Evolutionary conservation across 805 yeast species (phyloP).

Genomic region (Wickerhamomyces chambardii): DNA sequence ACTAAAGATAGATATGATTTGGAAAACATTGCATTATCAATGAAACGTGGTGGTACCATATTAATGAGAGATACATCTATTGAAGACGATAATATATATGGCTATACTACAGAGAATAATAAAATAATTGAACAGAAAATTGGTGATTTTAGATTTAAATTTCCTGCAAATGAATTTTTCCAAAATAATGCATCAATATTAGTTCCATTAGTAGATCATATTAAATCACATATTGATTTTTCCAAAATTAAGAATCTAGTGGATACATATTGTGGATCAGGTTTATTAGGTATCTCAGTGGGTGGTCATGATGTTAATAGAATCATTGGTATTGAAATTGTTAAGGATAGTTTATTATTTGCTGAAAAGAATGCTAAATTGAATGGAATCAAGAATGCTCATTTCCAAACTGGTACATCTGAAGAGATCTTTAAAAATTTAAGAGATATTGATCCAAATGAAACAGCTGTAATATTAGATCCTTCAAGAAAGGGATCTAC

Average conservation of each 20-base stretch:
- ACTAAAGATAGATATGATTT: conserved; percentile 52
- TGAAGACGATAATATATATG: conserved; percentile 17
- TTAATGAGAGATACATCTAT: conserved; percentile 70
- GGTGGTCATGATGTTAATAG: conserved; percentile 53
- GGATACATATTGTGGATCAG: conserved; percentile 97
- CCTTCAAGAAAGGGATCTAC: conserved; percentile 98
- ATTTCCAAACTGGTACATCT: conserved; percentile 83
- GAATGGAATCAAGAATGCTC: conserved; percentile 66
- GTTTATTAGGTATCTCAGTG: conserved; percentile 81
- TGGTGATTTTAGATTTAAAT: conserved; percentile 66
- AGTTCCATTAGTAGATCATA: conserved; percentile 74
- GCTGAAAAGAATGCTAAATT: conserved; percentile 72
- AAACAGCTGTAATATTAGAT: conserved; percentile 83
- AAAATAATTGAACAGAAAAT: conserved; percentile 70
- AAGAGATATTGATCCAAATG: conserved; percentile 41
- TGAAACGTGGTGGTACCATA: conserved; percentile 81
- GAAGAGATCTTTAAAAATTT: conserved; percentile 71
- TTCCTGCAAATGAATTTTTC: conserved; percentile 94
- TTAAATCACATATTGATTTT: conserved; percentile 49
- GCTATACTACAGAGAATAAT: conserved; percentile 70
- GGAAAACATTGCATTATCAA: conserved; percentile 27
- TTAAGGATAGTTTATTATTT: conserved; percentile 81
- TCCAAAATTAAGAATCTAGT: conserved; percentile 52
- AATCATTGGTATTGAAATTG: conserved; percentile 88
- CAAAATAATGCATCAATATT: conserved; percentile 92